Conservation (phyloP, 2,329 filamentous ascomycete species). For the Cryoendolithus antarcticus region DNA sequence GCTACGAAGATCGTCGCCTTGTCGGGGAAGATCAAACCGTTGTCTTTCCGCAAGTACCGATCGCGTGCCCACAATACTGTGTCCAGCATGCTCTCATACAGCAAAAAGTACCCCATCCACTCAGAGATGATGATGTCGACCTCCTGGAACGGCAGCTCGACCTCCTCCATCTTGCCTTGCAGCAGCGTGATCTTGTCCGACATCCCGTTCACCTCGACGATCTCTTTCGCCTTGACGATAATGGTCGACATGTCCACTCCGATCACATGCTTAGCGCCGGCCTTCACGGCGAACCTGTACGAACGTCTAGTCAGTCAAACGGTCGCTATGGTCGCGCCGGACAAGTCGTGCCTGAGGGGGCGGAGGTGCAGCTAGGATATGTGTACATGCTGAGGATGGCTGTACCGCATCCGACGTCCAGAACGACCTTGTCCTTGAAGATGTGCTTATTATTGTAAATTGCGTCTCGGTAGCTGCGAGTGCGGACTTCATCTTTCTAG, state of each 20-base stretch:
- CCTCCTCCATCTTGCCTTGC: slow-evolving; percentile 99
- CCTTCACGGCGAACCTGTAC: slow-evolving; percentile 66
- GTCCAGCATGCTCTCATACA: slow-evolving; percentile 98
- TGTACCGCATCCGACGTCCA: slow-evolving; percentile 95
- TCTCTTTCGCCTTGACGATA: slow-evolving; percentile 95
- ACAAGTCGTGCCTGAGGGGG: too few relatives aligned
- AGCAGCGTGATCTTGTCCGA: slow-evolving; percentile 92
- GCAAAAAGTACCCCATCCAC: slow-evolving; percentile 99
- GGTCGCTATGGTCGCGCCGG: too few relatives aligned
- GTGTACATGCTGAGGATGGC: slow-evolving; percentile 83
- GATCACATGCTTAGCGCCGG: slow-evolving; percentile 95
- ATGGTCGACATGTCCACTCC: slow-evolving; percentile 99
- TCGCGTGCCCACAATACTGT: slow-evolving; percentile 95
- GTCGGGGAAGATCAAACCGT: slow-evolving; percentile 81
- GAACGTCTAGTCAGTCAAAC: too few relatives aligned
- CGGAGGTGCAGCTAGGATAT: too few relatives aligned
- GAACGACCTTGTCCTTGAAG: slow-evolving; percentile 83
- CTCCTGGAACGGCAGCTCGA: slow-evolving; percentile 80
- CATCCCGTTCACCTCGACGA: slow-evolving; percentile 84
- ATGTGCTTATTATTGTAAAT: slow-evolving; percentile 95
- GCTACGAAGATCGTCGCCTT: slow-evolving; percentile 97
- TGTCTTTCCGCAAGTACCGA: slow-evolving; percentile 68
- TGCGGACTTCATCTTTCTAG: slow-evolving; percentile 97
- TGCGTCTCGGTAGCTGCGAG: slow-evolving; percentile 88
- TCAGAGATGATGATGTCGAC: slow-evolving; percentile 99